phyloP scores from a whole-genome alignment of 1,284 basidiomycete genomes.

The Cerioporus squamosus region DNA sequence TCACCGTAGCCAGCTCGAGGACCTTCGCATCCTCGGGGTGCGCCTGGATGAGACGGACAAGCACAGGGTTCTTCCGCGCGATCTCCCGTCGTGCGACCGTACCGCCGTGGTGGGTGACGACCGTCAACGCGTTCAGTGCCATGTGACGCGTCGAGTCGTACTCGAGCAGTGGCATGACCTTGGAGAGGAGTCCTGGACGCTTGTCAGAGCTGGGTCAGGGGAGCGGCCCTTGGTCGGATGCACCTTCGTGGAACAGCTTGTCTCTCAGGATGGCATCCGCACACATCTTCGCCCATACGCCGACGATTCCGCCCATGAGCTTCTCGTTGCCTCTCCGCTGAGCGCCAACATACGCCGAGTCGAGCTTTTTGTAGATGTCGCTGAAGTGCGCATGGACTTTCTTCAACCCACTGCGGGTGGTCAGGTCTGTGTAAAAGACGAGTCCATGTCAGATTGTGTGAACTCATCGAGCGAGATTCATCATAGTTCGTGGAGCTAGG shows the following conservation, averaged over 20 bases:
- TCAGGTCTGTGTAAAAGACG: constrained; percentile 60
- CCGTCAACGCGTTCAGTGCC: constrained; percentile 56
- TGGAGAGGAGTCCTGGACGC: constrained; percentile 52
- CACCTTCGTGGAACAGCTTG: constrained; percentile 60
- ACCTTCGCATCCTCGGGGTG: constrained; percentile 52
- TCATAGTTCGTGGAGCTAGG: no score
- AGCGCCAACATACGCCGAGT: constrained; percentile 33
- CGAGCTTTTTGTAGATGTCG: constrained; percentile 51
- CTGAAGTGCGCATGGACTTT: constrained; percentile 62
- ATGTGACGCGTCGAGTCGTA: constrained; percentile 50
- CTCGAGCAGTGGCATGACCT: constrained; percentile 56
- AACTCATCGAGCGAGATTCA: no score
- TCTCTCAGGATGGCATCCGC: constrained; percentile 60
- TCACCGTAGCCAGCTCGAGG: constrained; percentile 54
- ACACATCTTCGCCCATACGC: constrained; percentile 67
- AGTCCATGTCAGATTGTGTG: no score
- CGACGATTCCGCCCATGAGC: constrained; percentile 54
- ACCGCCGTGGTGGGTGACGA: constrained; percentile 67
- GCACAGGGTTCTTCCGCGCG: constrained; percentile 44
- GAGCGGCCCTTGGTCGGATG: not conserved
- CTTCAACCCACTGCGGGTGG: constrained; percentile 59
- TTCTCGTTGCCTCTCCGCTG: constrained; percentile 29
- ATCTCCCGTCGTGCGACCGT: constrained; percentile 52
- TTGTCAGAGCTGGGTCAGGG: not conserved
- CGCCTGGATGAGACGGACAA: constrained; percentile 51